These are phyloP conservation scores for Chaetoceros muelleri DNA, from an alignment of 108 stramenopile species.

Conservation along the genomic window DNA sequence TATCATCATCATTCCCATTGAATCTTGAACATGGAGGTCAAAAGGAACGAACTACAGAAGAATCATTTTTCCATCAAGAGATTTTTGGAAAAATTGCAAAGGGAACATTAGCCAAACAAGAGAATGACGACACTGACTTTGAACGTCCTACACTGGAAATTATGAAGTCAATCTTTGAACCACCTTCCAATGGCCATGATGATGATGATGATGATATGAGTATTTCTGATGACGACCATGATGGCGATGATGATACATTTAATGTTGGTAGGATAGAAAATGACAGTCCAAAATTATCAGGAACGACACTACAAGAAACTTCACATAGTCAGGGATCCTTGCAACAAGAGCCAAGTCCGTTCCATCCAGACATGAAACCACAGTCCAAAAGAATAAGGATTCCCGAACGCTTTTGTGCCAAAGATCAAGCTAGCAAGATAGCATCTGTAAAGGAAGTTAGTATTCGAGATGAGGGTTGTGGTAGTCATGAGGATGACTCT, in stretches of 20 bases:
- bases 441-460: too few relatives aligned
- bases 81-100: conserved; percentile 14
- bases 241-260: conserved; percentile 4
- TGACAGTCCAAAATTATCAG: not conserved
- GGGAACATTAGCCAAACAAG: not conserved
- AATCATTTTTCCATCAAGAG: conserved; percentile 30
- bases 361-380: not conserved
- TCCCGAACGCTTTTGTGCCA: not conserved
- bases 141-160: conserved; percentile 28
- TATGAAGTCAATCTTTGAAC: conserved; percentile 32
- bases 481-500: too few relatives aligned
- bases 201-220: conserved; percentile 9
- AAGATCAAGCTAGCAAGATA: too few relatives aligned
- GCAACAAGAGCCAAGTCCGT: not conserved
- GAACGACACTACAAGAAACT: not conserved
- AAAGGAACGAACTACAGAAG: conserved; percentile 13
- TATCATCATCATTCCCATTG: not conserved
- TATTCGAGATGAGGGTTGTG: too few relatives aligned
- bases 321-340: not conserved
- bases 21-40: not conserved
- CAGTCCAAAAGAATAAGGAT: not conserved
- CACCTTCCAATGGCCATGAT: conserved; percentile 13
- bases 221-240: conserved; percentile 15
- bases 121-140: not conserved
- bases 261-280: not conserved